Base-by-base conservation (phyloP, 2,329 filamentous ascomycete species). In the Sclerotinia minor region DNA sequence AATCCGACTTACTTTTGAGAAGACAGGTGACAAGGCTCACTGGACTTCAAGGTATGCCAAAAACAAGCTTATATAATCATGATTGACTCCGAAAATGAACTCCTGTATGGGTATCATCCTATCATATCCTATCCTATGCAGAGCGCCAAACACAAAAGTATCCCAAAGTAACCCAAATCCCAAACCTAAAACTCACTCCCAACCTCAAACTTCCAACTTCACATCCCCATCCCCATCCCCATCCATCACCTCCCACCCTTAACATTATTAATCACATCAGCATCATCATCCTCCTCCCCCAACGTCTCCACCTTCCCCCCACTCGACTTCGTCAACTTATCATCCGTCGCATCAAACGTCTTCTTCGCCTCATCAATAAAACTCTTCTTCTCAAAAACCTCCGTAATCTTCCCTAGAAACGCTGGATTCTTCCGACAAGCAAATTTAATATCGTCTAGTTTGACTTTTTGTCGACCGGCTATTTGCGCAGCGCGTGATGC, bases 361-460 rank as follows among this genome's bases (percentile, higher is more conserved):
- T 94, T 93, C 70, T 93, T 84, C 64, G 92, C 90, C 75, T 90
- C 87, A 78, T 95, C 95, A 71, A 98, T 88, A 76, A 93, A 89
- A 77, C 89, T 89, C 73, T 96, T 92, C 83, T 94, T 94, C 79
- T 92, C 90, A 72, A 97, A 85, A 76, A 96, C 87, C 81, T 97
- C 93, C 77, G 92, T 88, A 66, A 98, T 93, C 75, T 94, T 89
- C 60, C 95, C 95, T 54, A 98, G 83, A 77, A 96, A 96, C 69
- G 86, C 83, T 11, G 91, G 89, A 76, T 98, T 96, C 71, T 91
- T 87, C 44, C 95, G 87, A 73, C 98, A 87, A 50, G 93, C 92
- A 79, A 96, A 99, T 76, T 96, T 93, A 81, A 99, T 97, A 79
- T 99, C 95, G 76, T 97, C 94, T 75, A 96, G 92, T 79, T 99